Base-by-base conservation (phyloP, 805 yeast genomes). In the Candida odintsovae region DNA sequence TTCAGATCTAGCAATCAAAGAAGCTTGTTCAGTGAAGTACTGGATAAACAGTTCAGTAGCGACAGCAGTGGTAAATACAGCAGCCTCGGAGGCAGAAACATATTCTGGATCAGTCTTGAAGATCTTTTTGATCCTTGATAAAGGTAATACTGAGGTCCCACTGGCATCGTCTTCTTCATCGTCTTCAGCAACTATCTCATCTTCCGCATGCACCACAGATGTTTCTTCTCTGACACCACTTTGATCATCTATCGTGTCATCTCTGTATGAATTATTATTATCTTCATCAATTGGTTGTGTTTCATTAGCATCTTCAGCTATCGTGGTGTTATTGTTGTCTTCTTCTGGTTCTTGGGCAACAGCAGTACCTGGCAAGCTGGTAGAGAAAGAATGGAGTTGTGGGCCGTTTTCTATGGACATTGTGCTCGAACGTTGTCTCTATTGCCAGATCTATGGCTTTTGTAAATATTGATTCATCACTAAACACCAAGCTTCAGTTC, bases 21-120 rank as follows among this genome's bases (percentile, higher is more conserved):
- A 69, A 0, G 94, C 90, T 58, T 83, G 87, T 58, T 82, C 88
- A 1, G 86, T 75, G 50, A 86, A 71, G 57, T 80, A 77, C 62
- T 81, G 82, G 20, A 86, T 72, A 58, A 86, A 86, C 20, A 84
- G 65, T 56, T 86, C 94, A 0, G 92, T 80, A 9, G 94, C 90
- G n/a, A 83, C 73, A 3, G 87, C 88, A 7, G 86, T 71, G 15
- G 88, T 76, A 59, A 78, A 82, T n/a, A 83, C 86, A 0, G 92
- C 88, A 25, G 81, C 70, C 47, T 78, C 83, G 3, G 89, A 78
- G 2, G 87, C 80, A 2, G 82, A 76, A 7, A 73, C 65, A 53
- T 83, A 83, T 35, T 82, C 90, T 15, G 89, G 87, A 60, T 86
- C 95, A 60, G 83, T 74, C 56, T 83, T 85, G 61, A 86, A 75